Evolutionary conservation across 331 rosid genomes (phyloP).

Genomic region (Malus hybrid): DNA sequence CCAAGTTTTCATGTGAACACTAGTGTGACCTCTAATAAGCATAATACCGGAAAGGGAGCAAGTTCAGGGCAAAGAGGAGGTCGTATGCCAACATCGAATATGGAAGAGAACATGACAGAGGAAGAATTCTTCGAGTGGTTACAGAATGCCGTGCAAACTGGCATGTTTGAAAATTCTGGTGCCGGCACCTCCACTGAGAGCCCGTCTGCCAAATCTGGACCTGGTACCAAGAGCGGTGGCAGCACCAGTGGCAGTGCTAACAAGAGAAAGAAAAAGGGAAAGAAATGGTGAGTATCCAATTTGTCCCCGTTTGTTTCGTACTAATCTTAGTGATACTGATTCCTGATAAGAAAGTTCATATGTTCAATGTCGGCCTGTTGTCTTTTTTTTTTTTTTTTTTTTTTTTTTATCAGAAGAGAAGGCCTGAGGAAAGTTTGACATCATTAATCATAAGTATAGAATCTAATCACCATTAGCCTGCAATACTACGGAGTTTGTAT

Average conservation of each 20-base stretch:
- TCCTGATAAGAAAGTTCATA: constrained; percentile 13
- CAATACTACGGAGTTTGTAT: constrained; percentile 3
- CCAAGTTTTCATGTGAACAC: constrained; percentile 98
- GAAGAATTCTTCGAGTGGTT: constrained; percentile 93
- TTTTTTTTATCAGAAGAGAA: neutral
- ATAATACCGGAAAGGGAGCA: constrained; percentile 57
- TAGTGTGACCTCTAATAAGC: constrained; percentile 53
- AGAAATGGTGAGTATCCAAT: constrained; percentile 50
- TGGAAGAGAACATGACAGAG: constrained; percentile 80
- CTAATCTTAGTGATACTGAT: neutral
- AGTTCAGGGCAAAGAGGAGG: constrained; percentile 74
- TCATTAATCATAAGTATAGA: constrained; percentile 7
- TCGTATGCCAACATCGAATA: constrained; percentile 48
- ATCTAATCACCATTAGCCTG: neutral
- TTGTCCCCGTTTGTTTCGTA: neutral
- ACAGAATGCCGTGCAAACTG: constrained; percentile 73
- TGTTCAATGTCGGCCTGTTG: constrained; percentile 7
- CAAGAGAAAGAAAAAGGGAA: constrained; percentile 76
- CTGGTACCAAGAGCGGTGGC: constrained; percentile 42
- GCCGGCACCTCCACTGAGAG: constrained; percentile 46
- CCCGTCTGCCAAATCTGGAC: constrained; percentile 51
- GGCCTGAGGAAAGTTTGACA: constrained; percentile 29
- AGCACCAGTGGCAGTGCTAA: constrained; percentile 24
- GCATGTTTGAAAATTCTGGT: constrained; percentile 49
- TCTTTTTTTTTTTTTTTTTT: neutral